Evolutionary conservation across 1,139 yeast genomes (phyloP).

Genomic region (Magnusiomyces suaveolens): DNA sequence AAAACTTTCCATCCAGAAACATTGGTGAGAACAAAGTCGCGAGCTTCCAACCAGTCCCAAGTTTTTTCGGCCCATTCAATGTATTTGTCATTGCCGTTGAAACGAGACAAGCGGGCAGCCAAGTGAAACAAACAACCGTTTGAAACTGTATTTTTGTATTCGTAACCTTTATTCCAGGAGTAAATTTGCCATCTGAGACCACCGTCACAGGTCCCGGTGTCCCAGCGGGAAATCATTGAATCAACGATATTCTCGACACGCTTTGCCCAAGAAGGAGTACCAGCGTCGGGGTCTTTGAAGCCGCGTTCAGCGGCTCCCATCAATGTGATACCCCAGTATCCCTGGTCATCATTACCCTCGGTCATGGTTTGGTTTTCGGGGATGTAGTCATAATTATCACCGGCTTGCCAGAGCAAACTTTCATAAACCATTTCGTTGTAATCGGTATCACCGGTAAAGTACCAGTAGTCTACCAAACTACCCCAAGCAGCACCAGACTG

Average conservation of each 20-base stretch:
- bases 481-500: conserved; percentile 98
- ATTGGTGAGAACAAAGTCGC: conserved; percentile 43
- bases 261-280: conserved; percentile 1
- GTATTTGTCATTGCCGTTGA: conserved; percentile 60
- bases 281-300: not conserved
- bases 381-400: conserved; percentile 64
- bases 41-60: conserved; percentile 72
- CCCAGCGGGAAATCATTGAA: conserved; percentile 52
- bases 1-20: conserved; percentile 39
- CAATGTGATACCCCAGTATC: conserved; percentile 89
- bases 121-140: conserved; percentile 84
- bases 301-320: conserved; percentile 71
- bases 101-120: conserved; percentile 80
- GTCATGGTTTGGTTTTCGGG: conserved; percentile 90
- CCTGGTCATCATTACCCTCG: conserved; percentile 97
- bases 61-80: conserved; percentile 72
- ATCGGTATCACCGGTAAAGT: conserved; percentile 60
- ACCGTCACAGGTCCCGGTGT: conserved; percentile 59
- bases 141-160: conserved; percentile 81
- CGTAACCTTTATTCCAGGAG: conserved; percentile 88
- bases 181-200: conserved; percentile 96
- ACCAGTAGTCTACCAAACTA: conserved; percentile 67
- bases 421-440: conserved; percentile 49
- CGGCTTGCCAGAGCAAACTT: conserved; percentile 67
- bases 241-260: conserved; percentile 3